phyloP scores from a whole-genome alignment of 805 yeast species.

The Candida ipomoeae region DNA sequence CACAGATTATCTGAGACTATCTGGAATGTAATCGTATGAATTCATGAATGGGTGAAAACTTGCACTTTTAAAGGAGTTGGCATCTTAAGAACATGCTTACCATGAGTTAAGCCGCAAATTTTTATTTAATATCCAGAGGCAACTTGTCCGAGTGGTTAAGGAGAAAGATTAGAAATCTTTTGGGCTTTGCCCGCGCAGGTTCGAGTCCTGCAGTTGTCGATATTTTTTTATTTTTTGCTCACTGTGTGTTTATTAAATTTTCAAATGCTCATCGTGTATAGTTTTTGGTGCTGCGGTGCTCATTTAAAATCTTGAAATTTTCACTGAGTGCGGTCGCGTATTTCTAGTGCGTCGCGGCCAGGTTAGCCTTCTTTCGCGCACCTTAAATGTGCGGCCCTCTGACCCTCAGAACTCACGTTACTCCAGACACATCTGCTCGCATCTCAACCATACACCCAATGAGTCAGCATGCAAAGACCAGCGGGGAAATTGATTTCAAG shows the following conservation, averaged over 20 bases:
- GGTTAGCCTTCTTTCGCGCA: neutral
- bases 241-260: neutral
- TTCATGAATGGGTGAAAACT: neutral
- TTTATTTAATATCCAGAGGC: constrained; percentile 21
- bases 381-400: neutral
- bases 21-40: too few relatives aligned
- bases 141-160: constrained; percentile 74
- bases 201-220: constrained; percentile 74
- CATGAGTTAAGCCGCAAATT: too few relatives aligned
- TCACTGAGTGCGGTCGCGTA: too few relatives aligned
- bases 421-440: neutral
- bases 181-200: constrained; percentile 79
- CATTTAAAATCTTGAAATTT: too few relatives aligned
- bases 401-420: neutral
- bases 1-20: too few relatives aligned
- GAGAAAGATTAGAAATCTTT: constrained; percentile 72
- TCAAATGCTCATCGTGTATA: too few relatives aligned
- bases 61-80: neutral
- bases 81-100: too few relatives aligned
- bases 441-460: neutral
- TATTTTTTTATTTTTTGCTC: constrained; percentile 26
- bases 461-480: neutral
- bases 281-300: too few relatives aligned
- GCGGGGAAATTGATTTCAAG: constrained; percentile 8
- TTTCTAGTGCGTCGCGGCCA: too few relatives aligned